Percentiles rank a stretch among this genome's conserved stretches.
These are phyloP conservation scores for Mycena filopes DNA, from an alignment of 768 basidiomycete species.

Conservation along the genomic window DNA sequence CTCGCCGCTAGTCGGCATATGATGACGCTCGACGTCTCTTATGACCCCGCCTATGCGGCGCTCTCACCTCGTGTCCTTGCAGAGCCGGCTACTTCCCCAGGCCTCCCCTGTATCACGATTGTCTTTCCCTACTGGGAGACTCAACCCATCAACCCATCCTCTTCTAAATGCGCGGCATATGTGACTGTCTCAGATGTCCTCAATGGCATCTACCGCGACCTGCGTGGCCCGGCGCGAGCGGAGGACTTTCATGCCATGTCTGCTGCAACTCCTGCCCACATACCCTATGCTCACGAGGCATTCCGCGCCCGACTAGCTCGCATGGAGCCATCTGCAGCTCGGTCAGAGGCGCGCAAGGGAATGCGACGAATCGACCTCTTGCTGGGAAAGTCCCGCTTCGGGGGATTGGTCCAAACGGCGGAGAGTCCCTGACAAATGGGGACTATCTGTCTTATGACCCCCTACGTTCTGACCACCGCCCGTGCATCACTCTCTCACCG, in stretches of 20 bases:
- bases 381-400: conserved; percentile 46
- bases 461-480: neutral
- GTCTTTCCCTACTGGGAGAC: conserved; percentile 35
- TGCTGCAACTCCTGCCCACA: conserved; percentile 40
- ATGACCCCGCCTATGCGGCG: conserved; percentile 28
- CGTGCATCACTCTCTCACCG: no score
- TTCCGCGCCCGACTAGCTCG: conserved; percentile 45
- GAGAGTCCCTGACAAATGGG: conserved; percentile 45
- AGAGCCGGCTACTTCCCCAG: conserved; percentile 38
- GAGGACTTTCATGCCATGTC: conserved; percentile 45
- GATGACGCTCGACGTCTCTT: conserved; percentile 31
- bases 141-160: conserved; percentile 34
- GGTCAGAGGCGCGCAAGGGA: conserved; percentile 48
- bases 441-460: conserved; percentile 32
- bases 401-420: conserved; percentile 48
- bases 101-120: conserved; percentile 38
- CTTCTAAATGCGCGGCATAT: conserved; percentile 31
- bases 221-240: conserved; percentile 46
- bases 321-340: conserved; percentile 36
- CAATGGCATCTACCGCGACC: conserved; percentile 48
- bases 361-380: conserved; percentile 61
- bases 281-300: conserved; percentile 43
- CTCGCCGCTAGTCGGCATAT: conserved; percentile 8
- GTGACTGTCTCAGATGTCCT: conserved; percentile 54
- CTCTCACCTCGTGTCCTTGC: conserved; percentile 35